Evolutionary conservation across 2,329 filamentous ascomycete genomes (phyloP).

Genomic region (Scytalidium lignicola): DNA sequence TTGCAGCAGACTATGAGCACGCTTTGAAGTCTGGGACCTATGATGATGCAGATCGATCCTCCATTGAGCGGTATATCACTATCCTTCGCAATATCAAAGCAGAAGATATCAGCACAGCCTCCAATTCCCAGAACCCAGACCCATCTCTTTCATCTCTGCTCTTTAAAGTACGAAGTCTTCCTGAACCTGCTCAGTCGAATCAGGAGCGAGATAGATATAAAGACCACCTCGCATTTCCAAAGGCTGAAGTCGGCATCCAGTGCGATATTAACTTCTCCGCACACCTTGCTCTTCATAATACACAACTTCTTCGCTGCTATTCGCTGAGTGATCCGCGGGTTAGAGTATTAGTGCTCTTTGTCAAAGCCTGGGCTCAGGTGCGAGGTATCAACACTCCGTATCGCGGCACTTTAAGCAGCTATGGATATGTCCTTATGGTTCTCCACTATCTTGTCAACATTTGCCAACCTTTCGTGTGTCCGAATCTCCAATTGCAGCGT

Average conservation of each 20-base stretch:
- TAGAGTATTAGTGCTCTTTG: slow-evolving; percentile 71
- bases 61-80: slow-evolving; percentile 44
- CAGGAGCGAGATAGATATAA: slow-evolving; percentile 49
- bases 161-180: slow-evolving; percentile 22
- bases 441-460: slow-evolving; percentile 86
- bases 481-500: slow-evolving; percentile 67
- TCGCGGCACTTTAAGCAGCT: slow-evolving; percentile 79
- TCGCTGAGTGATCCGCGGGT: slow-evolving; percentile 74
- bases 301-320: slow-evolving; percentile 76
- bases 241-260: slow-evolving; percentile 71
- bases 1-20: slow-evolving; percentile 50
- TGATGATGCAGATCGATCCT: slow-evolving; percentile 26
- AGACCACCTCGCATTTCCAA: slow-evolving; percentile 70
- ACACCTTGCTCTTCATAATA: slow-evolving; percentile 78
- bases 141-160: slow-evolving; percentile 12
- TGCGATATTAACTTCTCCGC: slow-evolving; percentile 93
- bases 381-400: slow-evolving; percentile 85
- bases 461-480: slow-evolving; percentile 72
- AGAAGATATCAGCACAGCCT: slow-evolving; percentile 25
- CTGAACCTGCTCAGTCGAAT: slow-evolving; percentile 37
- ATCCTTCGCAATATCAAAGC: slow-evolving; percentile 36
- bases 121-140: background rate
- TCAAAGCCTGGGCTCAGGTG: slow-evolving; percentile 86
- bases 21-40: slow-evolving; percentile 47
- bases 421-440: slow-evolving; percentile 89